phyloP scores from a whole-genome alignment of 2,329 filamentous ascomycete species.

The Proliferodiscus dingleyae region DNA sequence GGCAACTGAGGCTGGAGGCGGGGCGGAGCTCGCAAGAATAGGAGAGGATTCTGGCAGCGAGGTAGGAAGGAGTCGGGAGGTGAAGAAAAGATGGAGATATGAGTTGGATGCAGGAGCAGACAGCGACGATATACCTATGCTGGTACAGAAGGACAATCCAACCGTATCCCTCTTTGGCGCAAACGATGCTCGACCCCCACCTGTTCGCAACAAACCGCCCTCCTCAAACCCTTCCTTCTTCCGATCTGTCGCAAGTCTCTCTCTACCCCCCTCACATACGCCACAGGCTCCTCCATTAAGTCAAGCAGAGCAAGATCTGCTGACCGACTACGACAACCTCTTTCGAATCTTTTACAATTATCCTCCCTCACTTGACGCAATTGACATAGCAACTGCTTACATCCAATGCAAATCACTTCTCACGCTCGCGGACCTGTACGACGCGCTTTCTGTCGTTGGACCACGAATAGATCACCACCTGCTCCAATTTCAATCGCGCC shows the following conservation, averaged over 20 bases:
- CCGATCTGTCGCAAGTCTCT: constrained; percentile 79
- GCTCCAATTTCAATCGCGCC: constrained; percentile 79
- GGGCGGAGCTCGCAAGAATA: constrained; percentile 47
- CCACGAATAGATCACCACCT: constrained; percentile 91
- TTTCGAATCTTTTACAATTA: constrained; percentile 97
- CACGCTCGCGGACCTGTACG: constrained; percentile 88
- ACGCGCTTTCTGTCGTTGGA: constrained; percentile 81
- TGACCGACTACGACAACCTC: constrained; percentile 92
- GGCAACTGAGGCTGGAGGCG: constrained; percentile 14
- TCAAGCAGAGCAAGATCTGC: constrained; percentile 64
- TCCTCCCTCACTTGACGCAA: constrained; percentile 70
- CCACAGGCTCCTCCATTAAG: constrained; percentile 42
- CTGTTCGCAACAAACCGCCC: constrained; percentile 55
- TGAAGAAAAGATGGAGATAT: constrained; percentile 68
- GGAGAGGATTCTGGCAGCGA: constrained; percentile 39
- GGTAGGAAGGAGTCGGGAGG: constrained; percentile 26
- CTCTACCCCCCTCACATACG: constrained; percentile 46
- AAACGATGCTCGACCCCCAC: constrained; percentile 40
- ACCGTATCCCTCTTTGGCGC: constrained; percentile 54
- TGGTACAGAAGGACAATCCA: constrained; percentile 69
- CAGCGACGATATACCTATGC: constrained; percentile 76
- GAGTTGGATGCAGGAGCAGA: constrained; percentile 74
- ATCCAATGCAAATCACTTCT: constrained; percentile 90
- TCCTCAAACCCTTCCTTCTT: constrained; percentile 69
- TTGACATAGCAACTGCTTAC: constrained; percentile 90